Percentiles rank a stretch among this genome's conserved stretches.
Conservation (phyloP, 192 early-diverging fungal species). For the Coemansia furcata region DNA sequence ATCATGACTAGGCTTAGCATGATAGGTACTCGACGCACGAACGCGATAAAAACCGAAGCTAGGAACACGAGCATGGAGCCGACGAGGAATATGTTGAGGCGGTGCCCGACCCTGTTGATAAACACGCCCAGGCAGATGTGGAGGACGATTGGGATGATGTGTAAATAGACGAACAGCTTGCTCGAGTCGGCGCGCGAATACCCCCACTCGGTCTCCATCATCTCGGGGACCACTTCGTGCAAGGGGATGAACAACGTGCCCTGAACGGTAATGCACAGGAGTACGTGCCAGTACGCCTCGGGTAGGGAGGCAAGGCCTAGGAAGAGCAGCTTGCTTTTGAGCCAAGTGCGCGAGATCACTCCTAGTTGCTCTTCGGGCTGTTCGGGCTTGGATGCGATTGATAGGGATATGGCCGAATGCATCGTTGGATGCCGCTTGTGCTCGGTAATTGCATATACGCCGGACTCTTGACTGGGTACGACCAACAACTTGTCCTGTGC, state of each 20-base stretch:
- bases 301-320: conserved; percentile 39
- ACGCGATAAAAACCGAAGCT: conserved; percentile 39
- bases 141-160: conserved; percentile 57
- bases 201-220: conserved; percentile 52
- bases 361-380: neutral
- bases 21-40: conserved; percentile 34
- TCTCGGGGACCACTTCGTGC: conserved; percentile 50
- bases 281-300: conserved; percentile 53
- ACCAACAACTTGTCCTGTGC: conserved; percentile 28
- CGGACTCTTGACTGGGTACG: conserved; percentile 15
- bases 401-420: conserved; percentile 8
- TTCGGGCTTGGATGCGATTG: neutral
- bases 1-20: conserved; percentile 42
- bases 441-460: conserved; percentile 2
- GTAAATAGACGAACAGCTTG: conserved; percentile 51
- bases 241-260: conserved; percentile 52
- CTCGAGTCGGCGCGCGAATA: conserved; percentile 45
- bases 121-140: conserved; percentile 56
- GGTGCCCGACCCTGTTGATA: conserved; percentile 57
- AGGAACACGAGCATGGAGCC: conserved; percentile 40
- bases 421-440: neutral
- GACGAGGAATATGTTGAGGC: conserved; percentile 45
- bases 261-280: conserved; percentile 41
- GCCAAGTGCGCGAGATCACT: neutral
- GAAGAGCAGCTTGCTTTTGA: conserved; percentile 41